Evolutionary conservation across 164 flowering plant genomes (phyloP), one percentile per base, ranked within the genome.

Genomic region (Chimonanthus praecox): DNA sequence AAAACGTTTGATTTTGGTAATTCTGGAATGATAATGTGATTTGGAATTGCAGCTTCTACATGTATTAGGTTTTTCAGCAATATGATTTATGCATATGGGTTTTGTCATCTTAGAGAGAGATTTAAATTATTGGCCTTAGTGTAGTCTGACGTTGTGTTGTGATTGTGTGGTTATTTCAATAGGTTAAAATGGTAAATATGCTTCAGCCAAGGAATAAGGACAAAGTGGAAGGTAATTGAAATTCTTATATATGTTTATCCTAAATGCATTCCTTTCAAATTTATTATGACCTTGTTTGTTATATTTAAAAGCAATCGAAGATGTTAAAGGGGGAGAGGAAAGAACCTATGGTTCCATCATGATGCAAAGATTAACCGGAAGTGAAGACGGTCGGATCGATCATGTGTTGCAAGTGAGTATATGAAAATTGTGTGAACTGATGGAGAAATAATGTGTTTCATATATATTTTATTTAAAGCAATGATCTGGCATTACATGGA

Each of bases 361-460:
- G 98, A 88, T 92, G 86, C 88, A 90, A 80, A 87, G 87, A 74
- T 75, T 95, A 73, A 88, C 98, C 4, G 93, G 98, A 72, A 86
- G 83, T 75, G 79, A 69, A 73, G 93, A 84, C 43, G 98, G 97
- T 58, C 90, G 94, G 64, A 72, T 95, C 18, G 99, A 95, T 82
- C 89, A 95, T 70, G 78, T 90, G 76, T 94, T 95, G 78, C 99
- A 94, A 79, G 98, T 94, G 77, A 72, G 86, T 80, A 47, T 18
- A 20, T 33, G 33, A 33, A 33, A 33, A 33, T 1, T 33, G 33
- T 33, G 11, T 3, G 68, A 33, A 44, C 16, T 20, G 13, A 15
- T 33, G 45, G 11, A 15, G 47, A 65, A 33, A 7, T 9, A 33
- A 6, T 65, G 20, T 13, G 1, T 65, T 65, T 64, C 44, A 64